These are phyloP conservation scores for Schizopora paradoxa DNA, from an alignment of 1,284 basidiomycete species.

Conservation along the genomic window DNA sequence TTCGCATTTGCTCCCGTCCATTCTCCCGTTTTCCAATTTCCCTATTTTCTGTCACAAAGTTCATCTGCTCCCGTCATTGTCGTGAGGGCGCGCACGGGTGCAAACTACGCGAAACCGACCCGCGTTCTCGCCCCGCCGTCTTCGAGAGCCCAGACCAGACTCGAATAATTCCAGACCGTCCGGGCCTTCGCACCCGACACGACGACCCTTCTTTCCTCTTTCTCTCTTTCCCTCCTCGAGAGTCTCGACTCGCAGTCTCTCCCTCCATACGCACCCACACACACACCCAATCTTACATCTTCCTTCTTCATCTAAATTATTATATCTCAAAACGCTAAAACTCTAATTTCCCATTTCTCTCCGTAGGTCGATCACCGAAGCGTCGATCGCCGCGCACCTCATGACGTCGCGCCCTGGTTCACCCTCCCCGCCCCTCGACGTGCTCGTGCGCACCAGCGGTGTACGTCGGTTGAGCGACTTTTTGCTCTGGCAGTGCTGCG, in stretches of 20 bases:
- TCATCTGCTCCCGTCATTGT: too few relatives aligned
- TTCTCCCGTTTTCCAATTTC: too few relatives aligned
- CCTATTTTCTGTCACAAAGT: too few relatives aligned
- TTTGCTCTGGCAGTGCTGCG: conserved; percentile 88
- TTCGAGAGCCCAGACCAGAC: too few relatives aligned
- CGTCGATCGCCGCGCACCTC: conserved; percentile 60
- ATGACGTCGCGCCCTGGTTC: conserved; percentile 63
- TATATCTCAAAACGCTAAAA: neutral
- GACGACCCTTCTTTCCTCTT: conserved; percentile 11
- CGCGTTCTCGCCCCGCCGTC: too few relatives aligned
- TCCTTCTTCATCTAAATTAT: neutral
- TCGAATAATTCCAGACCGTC: too few relatives aligned
- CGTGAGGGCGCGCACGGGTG: too few relatives aligned
- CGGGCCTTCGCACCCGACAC: too few relatives aligned
- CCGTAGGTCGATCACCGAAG: conserved; percentile 54
- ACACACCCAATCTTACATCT: neutral
- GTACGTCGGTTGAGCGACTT: conserved; percentile 90
- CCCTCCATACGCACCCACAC: neutral
- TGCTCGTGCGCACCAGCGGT: conserved; percentile 89
- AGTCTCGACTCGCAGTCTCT: neutral
- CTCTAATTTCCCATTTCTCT: neutral
- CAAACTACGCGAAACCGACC: too few relatives aligned
- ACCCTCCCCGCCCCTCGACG: conserved; percentile 84
- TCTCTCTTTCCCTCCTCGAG: neutral
- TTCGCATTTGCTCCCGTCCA: too few relatives aligned